A percentile compares a stretch with the other conserved stretches of the same genome.
phyloP scores from a whole-genome alignment of 1,284 basidiomycete species.

The Thecaphora thlaspeos region DNA sequence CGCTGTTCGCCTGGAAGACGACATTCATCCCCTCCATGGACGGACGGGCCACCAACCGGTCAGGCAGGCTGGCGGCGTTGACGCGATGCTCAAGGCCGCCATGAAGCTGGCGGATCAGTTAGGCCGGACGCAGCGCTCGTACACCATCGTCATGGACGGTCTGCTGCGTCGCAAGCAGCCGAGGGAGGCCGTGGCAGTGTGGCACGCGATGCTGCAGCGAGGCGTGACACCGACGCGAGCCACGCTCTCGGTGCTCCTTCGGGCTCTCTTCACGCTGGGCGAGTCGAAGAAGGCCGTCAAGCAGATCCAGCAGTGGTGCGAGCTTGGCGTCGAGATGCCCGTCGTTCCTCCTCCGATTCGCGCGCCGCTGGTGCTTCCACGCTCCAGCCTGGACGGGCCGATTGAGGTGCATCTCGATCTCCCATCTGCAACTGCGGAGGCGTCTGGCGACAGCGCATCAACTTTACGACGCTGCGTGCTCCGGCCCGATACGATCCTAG shows the following conservation, averaged over 20 bases:
- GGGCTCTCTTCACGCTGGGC: not conserved
- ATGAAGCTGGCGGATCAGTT: slow-evolving; percentile 1
- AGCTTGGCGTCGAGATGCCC: not conserved
- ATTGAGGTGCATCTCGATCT: too few relatives aligned
- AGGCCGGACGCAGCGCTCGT: slow-evolving; percentile 8
- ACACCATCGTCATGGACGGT: not conserved
- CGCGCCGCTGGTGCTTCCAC: too few relatives aligned
- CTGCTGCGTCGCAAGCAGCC: not conserved
- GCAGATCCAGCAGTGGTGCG: not conserved
- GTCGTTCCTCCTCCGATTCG: too few relatives aligned
- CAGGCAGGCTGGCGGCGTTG: too few relatives aligned
- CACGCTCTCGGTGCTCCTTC: not conserved
- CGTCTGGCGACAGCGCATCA: too few relatives aligned
- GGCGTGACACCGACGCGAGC: not conserved
- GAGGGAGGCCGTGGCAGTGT: not conserved
- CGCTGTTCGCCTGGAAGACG: not conserved
- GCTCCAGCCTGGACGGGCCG: too few relatives aligned
- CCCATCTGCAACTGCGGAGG: too few relatives aligned
- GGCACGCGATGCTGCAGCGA: not conserved
- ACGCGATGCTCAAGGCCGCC: not conserved
- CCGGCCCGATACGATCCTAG: not conserved
- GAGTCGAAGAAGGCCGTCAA: not conserved
- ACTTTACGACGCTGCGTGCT: too few relatives aligned
- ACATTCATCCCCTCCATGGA: too few relatives aligned
- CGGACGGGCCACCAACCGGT: not conserved